Percentiles rank a stretch among this genome's conserved stretches.
These are phyloP conservation scores for Stagonosporopsis chrysanthemi DNA, from an alignment of 2,329 filamentous ascomycete species.

Conservation along the genomic window DNA sequence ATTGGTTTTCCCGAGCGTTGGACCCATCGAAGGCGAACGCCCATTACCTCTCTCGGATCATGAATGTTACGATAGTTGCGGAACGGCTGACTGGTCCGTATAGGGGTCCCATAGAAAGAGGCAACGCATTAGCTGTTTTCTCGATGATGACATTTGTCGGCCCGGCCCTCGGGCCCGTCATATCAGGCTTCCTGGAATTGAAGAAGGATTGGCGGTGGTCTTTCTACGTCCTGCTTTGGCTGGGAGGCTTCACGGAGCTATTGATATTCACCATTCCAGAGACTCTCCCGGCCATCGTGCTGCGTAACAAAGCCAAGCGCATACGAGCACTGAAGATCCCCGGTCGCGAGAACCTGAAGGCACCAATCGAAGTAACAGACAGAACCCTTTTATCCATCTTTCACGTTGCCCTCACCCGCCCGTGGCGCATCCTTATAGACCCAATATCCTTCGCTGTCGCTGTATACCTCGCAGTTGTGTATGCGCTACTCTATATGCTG, in stretches of 20 bases:
- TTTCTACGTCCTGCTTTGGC: constrained; percentile 16
- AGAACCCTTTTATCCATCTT: constrained; percentile 56
- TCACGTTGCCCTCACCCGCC: constrained; percentile 61
- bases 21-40: too few species aligned
- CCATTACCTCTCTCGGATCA: too few species aligned
- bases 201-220: constrained; percentile 52
- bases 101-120: constrained; percentile 58
- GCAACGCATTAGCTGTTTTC: constrained; percentile 64
- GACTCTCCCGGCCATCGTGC: constrained; percentile 6
- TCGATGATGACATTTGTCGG: constrained; percentile 62
- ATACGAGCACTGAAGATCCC: constrained; percentile 59
- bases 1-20: too few species aligned
- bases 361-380: constrained; percentile 58
- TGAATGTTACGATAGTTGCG: too few species aligned
- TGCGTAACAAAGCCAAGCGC: constrained; percentile 44
- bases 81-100: too few species aligned
- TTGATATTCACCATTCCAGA: constrained; percentile 16
- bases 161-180: constrained; percentile 62
- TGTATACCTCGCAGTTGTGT: constrained; percentile 62
- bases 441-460: constrained; percentile 61
- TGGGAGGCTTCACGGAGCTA: constrained; percentile 7
- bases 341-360: constrained; percentile 59
- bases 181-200: constrained; percentile 65
- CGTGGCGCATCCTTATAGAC: constrained; percentile 64
- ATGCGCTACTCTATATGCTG: constrained; percentile 64